Conservation (phyloP, 345 rosid genomes). For the Syzygium aromaticum region DNA sequence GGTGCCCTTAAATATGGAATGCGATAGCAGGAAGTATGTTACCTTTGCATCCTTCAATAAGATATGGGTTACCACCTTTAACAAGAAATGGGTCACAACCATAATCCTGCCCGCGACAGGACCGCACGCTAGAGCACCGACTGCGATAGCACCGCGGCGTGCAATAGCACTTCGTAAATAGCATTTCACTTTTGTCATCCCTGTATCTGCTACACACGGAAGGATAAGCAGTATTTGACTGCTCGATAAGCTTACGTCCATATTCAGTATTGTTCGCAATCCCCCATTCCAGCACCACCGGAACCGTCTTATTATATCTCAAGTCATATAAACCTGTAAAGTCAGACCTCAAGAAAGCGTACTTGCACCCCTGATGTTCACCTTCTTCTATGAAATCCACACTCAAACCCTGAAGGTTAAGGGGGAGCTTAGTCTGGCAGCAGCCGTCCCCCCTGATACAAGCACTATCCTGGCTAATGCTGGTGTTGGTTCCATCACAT, state of each 20-base stretch:
- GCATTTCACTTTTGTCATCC: rapidly evolving
- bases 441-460: not conserved
- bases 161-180: not conserved
- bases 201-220: rapidly evolving
- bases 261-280: not conserved
- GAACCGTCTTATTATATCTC: not conserved
- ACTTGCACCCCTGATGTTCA: not conserved
- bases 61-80: not conserved
- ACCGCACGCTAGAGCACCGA: too few relatives aligned
- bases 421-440: not conserved
- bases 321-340: not conserved
- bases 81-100: not conserved
- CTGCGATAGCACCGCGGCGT: too few relatives aligned
- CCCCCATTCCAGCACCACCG: not conserved
- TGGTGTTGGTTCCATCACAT: not conserved
- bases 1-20: not conserved
- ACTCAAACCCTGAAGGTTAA: not conserved
- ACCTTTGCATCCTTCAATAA: not conserved
- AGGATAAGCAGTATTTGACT: rapidly evolving
- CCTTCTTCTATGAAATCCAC: not conserved
- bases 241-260: rapidly evolving
- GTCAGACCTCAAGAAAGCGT: not conserved
- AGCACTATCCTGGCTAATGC: too few relatives aligned
- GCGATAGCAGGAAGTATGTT: not conserved
- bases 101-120: too few relatives aligned